Evolutionary conservation across 495 filamentous ascomycete genomes (phyloP).

Genomic region (Xylaria flabelliformis): DNA sequence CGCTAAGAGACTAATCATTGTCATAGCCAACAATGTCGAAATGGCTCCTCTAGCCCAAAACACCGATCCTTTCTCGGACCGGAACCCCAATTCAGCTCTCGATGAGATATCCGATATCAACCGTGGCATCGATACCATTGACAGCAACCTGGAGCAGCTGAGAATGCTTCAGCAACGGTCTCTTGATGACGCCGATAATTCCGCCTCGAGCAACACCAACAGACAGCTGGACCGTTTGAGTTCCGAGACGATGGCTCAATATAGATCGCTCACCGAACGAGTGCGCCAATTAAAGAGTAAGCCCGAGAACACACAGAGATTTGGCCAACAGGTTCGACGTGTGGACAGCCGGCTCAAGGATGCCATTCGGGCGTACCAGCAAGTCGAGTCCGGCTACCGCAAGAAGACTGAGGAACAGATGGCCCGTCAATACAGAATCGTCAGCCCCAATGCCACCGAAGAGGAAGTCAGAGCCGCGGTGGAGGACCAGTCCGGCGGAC

Average conservation of each 20-base stretch:
- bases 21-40: slow-evolving; percentile 61
- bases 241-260: slow-evolving; percentile 78
- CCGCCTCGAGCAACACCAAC: slow-evolving; percentile 56
- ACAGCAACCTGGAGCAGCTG: slow-evolving; percentile 67
- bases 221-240: slow-evolving; percentile 64
- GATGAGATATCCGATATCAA: slow-evolving; percentile 83
- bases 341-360: slow-evolving; percentile 78
- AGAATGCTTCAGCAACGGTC: slow-evolving; percentile 62
- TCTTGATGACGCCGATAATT: slow-evolving; percentile 65
- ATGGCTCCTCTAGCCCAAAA: slow-evolving; percentile 65
- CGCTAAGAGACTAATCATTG: slow-evolving; percentile 22
- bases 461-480: slow-evolving; percentile 79
- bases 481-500: slow-evolving; percentile 69
- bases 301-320: slow-evolving; percentile 73
- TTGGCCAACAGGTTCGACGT: slow-evolving; percentile 77
- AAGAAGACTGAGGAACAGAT: slow-evolving; percentile 81
- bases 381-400: slow-evolving; percentile 75
- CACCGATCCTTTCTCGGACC: slow-evolving; percentile 47
- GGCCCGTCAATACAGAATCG: slow-evolving; percentile 87
- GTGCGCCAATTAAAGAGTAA: slow-evolving; percentile 81
- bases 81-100: slow-evolving; percentile 74
- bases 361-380: slow-evolving; percentile 81
- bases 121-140: slow-evolving; percentile 74
- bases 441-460: slow-evolving; percentile 82
- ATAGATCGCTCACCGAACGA: slow-evolving; percentile 74